These are phyloP conservation scores for Paraphaeosphaeria sporulosa DNA, from an alignment of 2,329 filamentous ascomycete genomes.

Conservation along the genomic window DNA sequence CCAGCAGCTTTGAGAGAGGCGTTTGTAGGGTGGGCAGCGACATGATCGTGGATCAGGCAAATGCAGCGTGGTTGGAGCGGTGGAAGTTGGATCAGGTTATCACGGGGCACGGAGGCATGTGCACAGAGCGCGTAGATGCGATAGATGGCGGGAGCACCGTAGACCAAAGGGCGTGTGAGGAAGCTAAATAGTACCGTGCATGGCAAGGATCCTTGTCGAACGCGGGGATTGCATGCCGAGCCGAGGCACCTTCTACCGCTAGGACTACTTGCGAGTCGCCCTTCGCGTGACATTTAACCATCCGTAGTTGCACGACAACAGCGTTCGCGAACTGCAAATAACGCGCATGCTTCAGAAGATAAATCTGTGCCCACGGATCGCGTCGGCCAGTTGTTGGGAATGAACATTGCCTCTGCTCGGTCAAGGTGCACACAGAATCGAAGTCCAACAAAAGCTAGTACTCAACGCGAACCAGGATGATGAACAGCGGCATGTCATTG, in stretches of 20 bases:
- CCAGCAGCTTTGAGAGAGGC: slow-evolving; percentile 65
- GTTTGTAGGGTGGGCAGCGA: slow-evolving; percentile 45
- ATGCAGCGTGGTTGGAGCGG: background rate
- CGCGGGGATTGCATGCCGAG: slow-evolving; percentile 27
- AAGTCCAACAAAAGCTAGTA: background rate
- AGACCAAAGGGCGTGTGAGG: slow-evolving; percentile 31
- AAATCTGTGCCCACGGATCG: background rate
- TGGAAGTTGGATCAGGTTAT: background rate
- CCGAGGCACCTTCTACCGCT: slow-evolving; percentile 25
- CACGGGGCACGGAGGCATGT: background rate
- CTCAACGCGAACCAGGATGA: background rate
- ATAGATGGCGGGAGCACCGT: slow-evolving; percentile 11
- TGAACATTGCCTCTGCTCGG: background rate
- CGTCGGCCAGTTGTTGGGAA: too few relatives aligned
- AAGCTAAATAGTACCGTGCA: slow-evolving; percentile 35
- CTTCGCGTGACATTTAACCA: background rate
- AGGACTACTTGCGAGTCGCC: background rate
- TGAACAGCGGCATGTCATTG: slow-evolving; percentile 15
- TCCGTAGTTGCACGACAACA: background rate
- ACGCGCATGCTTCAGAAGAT: background rate
- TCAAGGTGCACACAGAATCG: background rate
- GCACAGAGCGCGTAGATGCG: slow-evolving; percentile 4
- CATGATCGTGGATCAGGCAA: slow-evolving; percentile 29
- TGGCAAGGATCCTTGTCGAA: slow-evolving; percentile 22
- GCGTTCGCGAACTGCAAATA: background rate